Conservation (phyloP, 2,329 filamentous ascomycete species). For the Taxawa tesnikishii region DNA sequence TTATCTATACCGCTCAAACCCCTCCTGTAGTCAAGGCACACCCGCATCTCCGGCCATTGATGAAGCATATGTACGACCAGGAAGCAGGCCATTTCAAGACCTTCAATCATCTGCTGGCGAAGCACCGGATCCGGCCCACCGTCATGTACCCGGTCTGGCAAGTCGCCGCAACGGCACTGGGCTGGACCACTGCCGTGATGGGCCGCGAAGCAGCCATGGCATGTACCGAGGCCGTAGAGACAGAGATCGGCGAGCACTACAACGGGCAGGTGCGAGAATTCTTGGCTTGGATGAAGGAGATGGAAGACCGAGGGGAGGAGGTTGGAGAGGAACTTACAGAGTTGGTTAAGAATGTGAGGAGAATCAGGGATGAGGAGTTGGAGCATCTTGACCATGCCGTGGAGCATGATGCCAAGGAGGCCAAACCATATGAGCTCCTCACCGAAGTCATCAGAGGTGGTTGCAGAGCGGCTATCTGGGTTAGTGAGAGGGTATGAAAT, state of each 20-base stretch:
- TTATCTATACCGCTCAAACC: slow-evolving; percentile 86
- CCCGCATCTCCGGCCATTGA: slow-evolving; percentile 77
- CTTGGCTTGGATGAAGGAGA: slow-evolving; percentile 66
- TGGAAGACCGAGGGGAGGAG: slow-evolving; percentile 66
- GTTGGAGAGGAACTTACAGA: slow-evolving; percentile 65
- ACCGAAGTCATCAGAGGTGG: slow-evolving; percentile 82
- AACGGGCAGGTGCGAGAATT: slow-evolving; percentile 79
- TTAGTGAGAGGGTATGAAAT: slow-evolving; percentile 58
- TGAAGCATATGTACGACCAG: slow-evolving; percentile 98
- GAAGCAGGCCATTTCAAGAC: slow-evolving; percentile 77
- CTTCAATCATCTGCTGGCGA: slow-evolving; percentile 73
- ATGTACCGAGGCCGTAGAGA: slow-evolving; percentile 96
- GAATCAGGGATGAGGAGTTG: slow-evolving; percentile 88
- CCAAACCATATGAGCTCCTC: slow-evolving; percentile 77
- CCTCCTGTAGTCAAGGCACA: slow-evolving; percentile 68
- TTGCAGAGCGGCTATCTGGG: slow-evolving; percentile 85
- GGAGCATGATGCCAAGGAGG: slow-evolving; percentile 82
- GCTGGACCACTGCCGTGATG: slow-evolving; percentile 81
- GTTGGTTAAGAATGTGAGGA: slow-evolving; percentile 60
- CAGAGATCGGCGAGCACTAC: slow-evolving; percentile 92
- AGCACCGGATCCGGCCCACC: slow-evolving; percentile 83
- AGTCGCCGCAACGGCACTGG: slow-evolving; percentile 63
- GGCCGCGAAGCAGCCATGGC: slow-evolving; percentile 95
- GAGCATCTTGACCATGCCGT: slow-evolving; percentile 95
- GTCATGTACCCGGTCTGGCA: slow-evolving; percentile 88